Evolutionary conservation across 257 asterid species (phyloP).

Genomic region (Primulina eburnea): DNA sequence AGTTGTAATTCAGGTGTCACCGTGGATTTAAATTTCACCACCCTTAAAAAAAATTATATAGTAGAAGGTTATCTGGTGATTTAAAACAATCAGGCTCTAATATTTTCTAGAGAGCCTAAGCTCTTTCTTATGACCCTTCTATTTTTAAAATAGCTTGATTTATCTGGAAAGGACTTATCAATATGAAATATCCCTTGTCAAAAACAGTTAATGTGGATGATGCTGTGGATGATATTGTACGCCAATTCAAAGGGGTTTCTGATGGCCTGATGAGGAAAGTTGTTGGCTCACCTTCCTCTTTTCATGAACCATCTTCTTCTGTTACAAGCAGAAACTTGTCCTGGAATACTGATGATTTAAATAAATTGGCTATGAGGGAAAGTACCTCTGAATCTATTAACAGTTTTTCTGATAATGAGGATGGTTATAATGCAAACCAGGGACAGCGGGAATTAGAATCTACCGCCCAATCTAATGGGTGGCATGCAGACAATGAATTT

Average conservation of each 20-base stretch:
- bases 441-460: slow-evolving; percentile 44
- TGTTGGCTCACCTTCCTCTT: slow-evolving; percentile 54
- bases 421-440: slow-evolving; percentile 49
- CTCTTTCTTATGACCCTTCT: slow-evolving; percentile 12
- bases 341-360: slow-evolving; percentile 61
- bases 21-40: not conserved
- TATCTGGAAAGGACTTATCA: slow-evolving; percentile 19
- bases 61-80: not conserved
- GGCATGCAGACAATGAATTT: slow-evolving; percentile 64
- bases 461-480: slow-evolving; percentile 44
- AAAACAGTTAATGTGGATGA: slow-evolving; percentile 80
- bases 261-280: slow-evolving; percentile 70
- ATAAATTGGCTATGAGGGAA: slow-evolving; percentile 47
- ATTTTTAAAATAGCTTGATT: not conserved
- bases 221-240: slow-evolving; percentile 85
- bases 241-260: slow-evolving; percentile 91
- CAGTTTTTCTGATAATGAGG: slow-evolving; percentile 72
- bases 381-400: slow-evolving; percentile 50
- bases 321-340: slow-evolving; percentile 46
- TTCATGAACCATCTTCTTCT: slow-evolving; percentile 41
- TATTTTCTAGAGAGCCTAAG: slow-evolving; percentile 10
- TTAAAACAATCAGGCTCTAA: slow-evolving; percentile 5
- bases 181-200: slow-evolving; percentile 11
- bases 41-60: not conserved
- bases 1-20: not conserved